Conservation (phyloP, 2,329 filamentous ascomycete genomes). For the Colletotrichum limetticola region DNA sequence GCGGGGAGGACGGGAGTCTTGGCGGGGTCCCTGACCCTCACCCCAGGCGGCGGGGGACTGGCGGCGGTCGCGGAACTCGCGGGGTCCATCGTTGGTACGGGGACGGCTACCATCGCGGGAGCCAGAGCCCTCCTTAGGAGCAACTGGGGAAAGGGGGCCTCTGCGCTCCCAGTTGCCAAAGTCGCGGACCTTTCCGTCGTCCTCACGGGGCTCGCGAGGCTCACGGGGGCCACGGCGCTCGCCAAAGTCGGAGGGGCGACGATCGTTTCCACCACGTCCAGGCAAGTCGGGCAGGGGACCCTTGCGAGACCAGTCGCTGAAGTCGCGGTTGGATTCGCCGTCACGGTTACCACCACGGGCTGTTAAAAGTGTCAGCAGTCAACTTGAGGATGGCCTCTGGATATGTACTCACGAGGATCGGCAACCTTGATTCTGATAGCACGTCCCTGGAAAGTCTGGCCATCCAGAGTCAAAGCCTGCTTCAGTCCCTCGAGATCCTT, state of each 20-base stretch:
- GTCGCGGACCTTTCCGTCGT: conserved; percentile 83
- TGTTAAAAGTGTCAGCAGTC: conserved; percentile 57
- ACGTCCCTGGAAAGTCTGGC: conserved; percentile 85
- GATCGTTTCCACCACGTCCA: conserved; percentile 56
- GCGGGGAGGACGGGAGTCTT: conserved; percentile 75
- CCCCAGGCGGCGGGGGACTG: conserved; percentile 82
- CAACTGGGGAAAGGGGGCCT: conserved; percentile 83
- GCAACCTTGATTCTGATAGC: conserved; percentile 94
- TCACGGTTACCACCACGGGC: conserved; percentile 81
- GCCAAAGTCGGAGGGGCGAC: conserved; percentile 60
- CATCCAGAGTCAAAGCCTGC: conserved; percentile 86
- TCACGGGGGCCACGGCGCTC: conserved; percentile 57
- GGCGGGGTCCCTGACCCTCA: conserved; percentile 66
- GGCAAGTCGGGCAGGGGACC: conserved; percentile 85
- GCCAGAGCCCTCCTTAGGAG: conserved; percentile 58
- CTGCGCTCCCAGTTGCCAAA: conserved; percentile 95
- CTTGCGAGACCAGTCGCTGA: conserved; percentile 92
- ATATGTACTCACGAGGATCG: conserved; percentile 84
- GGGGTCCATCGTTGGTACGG: conserved; percentile 67
- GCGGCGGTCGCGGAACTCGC: conserved; percentile 69
- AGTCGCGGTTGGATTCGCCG: conserved; percentile 77
- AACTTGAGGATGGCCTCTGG: neutral
- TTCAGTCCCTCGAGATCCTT: conserved; percentile 87
- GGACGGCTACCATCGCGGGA: conserved; percentile 67
- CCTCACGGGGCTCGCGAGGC: conserved; percentile 69